These are phyloP conservation scores for Apophysomyces variabilis DNA, from an alignment of 371 early-diverging fungal genomes.

Conservation along the genomic window DNA sequence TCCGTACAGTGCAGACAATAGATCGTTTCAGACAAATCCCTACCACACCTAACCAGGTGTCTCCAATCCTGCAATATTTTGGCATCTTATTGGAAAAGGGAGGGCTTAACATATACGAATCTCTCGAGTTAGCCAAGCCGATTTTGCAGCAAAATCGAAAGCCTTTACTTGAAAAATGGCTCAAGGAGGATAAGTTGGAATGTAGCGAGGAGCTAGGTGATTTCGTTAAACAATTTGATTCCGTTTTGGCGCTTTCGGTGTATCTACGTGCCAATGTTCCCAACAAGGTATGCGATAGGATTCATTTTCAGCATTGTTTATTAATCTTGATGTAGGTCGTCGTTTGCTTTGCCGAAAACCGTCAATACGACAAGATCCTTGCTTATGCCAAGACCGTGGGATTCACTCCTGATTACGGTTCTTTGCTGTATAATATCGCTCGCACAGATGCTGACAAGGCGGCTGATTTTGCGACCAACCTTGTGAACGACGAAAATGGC, in stretches of 20 bases:
- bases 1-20: constrained; percentile 94
- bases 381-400: constrained; percentile 93
- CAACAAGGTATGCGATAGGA: constrained; percentile 59
- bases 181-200: constrained; percentile 97
- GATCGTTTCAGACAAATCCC: constrained; percentile 93
- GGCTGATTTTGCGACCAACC: constrained; percentile 87
- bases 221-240: constrained; percentile 91
- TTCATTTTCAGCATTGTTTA: too few relatives aligned
- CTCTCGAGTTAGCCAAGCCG: constrained; percentile 91
- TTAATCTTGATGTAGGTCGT: constrained; percentile 56
- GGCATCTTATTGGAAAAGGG: constrained; percentile 96
- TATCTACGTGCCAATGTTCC: constrained; percentile 95
- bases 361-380: constrained; percentile 94
- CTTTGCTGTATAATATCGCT: constrained; percentile 88
- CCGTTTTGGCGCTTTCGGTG: constrained; percentile 88
- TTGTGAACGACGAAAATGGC: constrained; percentile 83
- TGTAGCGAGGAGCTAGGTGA: constrained; percentile 98
- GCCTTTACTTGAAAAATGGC: constrained; percentile 95
- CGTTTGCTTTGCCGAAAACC: constrained; percentile 96
- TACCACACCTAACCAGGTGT: constrained; percentile 78
- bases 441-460: constrained; percentile 94
- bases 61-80: constrained; percentile 97
- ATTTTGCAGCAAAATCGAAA: constrained; percentile 94
- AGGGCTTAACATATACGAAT: constrained; percentile 93
- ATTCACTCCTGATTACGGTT: constrained; percentile 90